phyloP scores from a whole-genome alignment of 2,329 filamentous ascomycete genomes.

The Venturia aucupariae region DNA sequence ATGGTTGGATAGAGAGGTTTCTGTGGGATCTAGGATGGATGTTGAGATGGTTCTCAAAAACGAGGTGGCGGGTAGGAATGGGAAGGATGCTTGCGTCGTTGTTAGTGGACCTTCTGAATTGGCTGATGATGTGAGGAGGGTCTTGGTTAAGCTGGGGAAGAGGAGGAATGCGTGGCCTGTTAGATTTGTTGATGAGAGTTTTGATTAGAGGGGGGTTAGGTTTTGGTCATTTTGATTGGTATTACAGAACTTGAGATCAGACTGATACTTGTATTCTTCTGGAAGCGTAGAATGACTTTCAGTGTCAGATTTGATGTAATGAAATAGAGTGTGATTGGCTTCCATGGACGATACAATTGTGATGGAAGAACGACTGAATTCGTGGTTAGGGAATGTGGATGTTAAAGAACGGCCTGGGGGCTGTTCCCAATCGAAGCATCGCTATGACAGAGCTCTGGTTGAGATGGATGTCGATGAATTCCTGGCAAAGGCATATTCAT shows the following conservation, averaged over 20 bases:
- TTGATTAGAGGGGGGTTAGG: slow-evolving; percentile 48
- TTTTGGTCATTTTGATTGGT: background rate
- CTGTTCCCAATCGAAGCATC: too few species aligned
- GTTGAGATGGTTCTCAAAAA: slow-evolving; percentile 48
- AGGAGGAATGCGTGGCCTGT: slow-evolving; percentile 58
- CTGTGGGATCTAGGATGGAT: slow-evolving; percentile 28
- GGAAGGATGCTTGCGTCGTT: slow-evolving; percentile 41
- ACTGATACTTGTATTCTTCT: too few species aligned
- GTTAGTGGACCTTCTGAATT: slow-evolving; percentile 65
- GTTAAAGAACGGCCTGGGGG: too few species aligned
- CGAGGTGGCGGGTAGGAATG: slow-evolving; percentile 47
- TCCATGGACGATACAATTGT: too few species aligned
- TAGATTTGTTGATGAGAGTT: slow-evolving; percentile 57
- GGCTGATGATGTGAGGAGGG: slow-evolving; percentile 49
- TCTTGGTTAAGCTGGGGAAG: slow-evolving; percentile 53
- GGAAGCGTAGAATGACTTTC: too few species aligned
- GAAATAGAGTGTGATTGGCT: too few species aligned
- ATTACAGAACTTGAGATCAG: background rate
- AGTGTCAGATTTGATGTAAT: too few species aligned
- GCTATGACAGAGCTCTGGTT: background rate
- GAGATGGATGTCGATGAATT: background rate
- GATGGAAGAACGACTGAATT: too few species aligned
- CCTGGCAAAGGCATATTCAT: background rate
- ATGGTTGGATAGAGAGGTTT: slow-evolving; percentile 25
- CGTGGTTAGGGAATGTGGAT: too few species aligned